Evolutionary conservation across 2,329 filamentous ascomycete genomes (phyloP), one percentile per base, ranked within the genome.

Genomic region (Aspergillus novofumigatus): DNA sequence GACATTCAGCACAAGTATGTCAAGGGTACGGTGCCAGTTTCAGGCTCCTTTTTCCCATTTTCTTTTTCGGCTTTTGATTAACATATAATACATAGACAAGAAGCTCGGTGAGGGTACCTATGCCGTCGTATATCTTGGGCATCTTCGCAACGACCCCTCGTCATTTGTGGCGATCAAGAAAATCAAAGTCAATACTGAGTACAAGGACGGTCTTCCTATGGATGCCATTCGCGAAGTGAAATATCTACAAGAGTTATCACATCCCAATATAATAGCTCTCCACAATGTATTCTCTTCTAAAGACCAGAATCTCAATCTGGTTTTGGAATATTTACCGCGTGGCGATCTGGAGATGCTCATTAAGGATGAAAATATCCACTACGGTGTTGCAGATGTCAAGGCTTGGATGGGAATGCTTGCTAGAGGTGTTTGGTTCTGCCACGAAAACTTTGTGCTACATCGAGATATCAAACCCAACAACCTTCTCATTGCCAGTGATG

Each of bases 401-500:
- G 89, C 92, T 17, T 99, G 94, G 94, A 96, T 97, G 88, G 90
- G 90, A 62, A 97, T 97, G 94, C 83, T 97, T n/a, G 85, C 84
- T 28, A 87, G 93, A 45, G 94, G 90, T 26, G 86, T 97, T 28
- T 96, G 91, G 88, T 99, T 96, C 80, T 97, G 94, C 75, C 94
- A 99, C 75, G 90, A 92, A 71, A 95, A 94, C 73, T 93, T 89
- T 67, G 85, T 99, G 20, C 82, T 99, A 29, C 94, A 99, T 77
- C 90, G 94, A 66, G 94, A 99, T 80, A 97, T 99, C 80, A 99
- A 99, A 77, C 93, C 93, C 50, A 97, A 97, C 83, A 99, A 99
- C 78, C 79, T 97, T 75, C 82, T 99, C 58, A 96, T 99, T 67
- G 92, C 92, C 23, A 89, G 91, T 45, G 90, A 96, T 71, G 93